phyloP scores from a whole-genome alignment of 805 yeast genomes.

The Sugiyamaella smithiae region DNA sequence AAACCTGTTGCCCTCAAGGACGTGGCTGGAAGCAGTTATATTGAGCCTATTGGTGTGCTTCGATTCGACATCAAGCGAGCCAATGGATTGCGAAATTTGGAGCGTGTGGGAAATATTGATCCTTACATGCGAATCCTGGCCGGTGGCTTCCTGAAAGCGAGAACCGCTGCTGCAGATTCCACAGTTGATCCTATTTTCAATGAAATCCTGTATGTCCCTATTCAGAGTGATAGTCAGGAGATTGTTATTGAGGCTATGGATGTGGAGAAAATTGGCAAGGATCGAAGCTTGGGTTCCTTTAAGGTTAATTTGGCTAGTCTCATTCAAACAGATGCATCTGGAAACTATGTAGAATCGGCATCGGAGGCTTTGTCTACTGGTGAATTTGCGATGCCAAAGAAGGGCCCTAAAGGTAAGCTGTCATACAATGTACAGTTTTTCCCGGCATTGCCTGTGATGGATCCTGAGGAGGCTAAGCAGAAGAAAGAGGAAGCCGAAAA shows the following conservation, averaged over 20 bases:
- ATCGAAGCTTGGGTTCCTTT: conserved; percentile 83
- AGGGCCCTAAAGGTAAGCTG: conserved; percentile 80
- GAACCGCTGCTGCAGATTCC: conserved; percentile 68
- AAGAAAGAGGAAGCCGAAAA: conserved; percentile 31
- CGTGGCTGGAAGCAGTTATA: conserved; percentile 74
- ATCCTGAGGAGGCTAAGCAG: conserved; percentile 68
- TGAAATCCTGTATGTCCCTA: conserved; percentile 75
- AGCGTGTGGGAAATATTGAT: conserved; percentile 85
- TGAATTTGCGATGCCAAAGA: conserved; percentile 62
- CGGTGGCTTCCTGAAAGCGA: conserved; percentile 70
- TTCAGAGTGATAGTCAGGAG: conserved; percentile 78
- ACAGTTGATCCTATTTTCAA: conserved; percentile 82
- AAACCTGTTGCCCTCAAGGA: conserved; percentile 75
- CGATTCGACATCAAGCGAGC: conserved; percentile 70
- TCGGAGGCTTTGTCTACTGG: conserved; percentile 54
- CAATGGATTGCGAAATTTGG: conserved; percentile 74
- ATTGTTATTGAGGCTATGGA: conserved; percentile 91
- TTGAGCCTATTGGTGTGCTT: conserved; percentile 92
- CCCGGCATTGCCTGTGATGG: conserved; percentile 77
- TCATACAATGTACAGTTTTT: conserved; percentile 75
- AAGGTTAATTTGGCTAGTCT: conserved; percentile 64
- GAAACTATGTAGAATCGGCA: conserved; percentile 42
- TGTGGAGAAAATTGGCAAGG: conserved; percentile 71
- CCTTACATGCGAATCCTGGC: conserved; percentile 82
- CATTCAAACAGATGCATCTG: conserved; percentile 60